phyloP scores from a whole-genome alignment of 306 rosid species.

The Cyamopsis tetragonoloba region DNA sequence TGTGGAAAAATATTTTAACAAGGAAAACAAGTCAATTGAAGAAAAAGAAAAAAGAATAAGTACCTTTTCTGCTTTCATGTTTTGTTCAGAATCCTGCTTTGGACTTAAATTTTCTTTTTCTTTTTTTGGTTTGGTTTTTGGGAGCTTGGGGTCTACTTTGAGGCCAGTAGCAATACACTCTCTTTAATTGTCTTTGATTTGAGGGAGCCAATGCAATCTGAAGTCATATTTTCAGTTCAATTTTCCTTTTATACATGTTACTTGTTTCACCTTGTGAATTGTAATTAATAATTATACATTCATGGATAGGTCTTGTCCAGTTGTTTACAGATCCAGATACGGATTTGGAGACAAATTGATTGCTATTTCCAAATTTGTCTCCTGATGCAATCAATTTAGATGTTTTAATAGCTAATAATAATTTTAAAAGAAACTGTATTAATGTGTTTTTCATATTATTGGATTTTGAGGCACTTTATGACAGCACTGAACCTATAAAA shows the following conservation, averaged over 20 bases:
- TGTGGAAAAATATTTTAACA: too few species aligned
- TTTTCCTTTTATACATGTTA: not conserved
- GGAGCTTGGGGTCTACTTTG: slow-evolving; percentile 19
- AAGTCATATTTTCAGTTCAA: not conserved
- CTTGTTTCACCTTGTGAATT: not conserved
- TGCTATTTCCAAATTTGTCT: slow-evolving; percentile 12
- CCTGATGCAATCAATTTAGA: not conserved
- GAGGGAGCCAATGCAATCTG: slow-evolving; percentile 16
- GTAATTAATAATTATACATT: not conserved
- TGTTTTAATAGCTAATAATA: not conserved
- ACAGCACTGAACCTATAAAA: not conserved
- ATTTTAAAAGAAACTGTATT: not conserved
- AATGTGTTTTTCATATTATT: not conserved
- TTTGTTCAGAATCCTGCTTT: slow-evolving; percentile 2
- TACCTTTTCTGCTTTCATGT: slow-evolving; percentile 1
- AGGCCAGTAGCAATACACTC: not conserved
- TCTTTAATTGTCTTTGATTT: not conserved
- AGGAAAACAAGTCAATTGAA: not conserved
- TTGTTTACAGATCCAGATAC: slow-evolving; percentile 27
- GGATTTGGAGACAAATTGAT: not conserved
- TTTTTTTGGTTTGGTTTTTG: not conserved
- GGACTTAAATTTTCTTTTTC: too few species aligned
- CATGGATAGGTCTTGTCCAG: not conserved
- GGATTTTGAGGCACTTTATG: not conserved
- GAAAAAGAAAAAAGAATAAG: not conserved